A percentile compares a stretch with the other conserved stretches of the same genome.
phyloP scores from a whole-genome alignment of 2,329 filamentous ascomycete genomes.

The Decorospora gaudefroyi region DNA sequence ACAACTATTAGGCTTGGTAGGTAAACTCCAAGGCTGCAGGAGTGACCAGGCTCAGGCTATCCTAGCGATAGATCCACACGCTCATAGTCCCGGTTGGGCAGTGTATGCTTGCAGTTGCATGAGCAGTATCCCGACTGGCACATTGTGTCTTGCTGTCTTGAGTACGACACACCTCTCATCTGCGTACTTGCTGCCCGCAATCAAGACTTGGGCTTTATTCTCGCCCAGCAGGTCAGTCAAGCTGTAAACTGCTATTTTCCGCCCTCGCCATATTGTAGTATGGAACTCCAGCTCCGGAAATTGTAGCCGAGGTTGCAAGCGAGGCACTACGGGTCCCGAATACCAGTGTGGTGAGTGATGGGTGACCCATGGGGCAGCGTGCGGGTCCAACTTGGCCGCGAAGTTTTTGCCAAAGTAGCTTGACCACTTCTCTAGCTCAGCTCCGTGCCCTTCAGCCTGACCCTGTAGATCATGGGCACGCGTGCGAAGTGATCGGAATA shows the following conservation, averaged over 20 bases:
- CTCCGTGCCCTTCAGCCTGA: conserved; percentile 17
- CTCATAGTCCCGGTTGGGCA: conserved; percentile 29
- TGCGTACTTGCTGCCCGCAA: conserved; percentile 30
- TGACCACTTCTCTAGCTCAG: conserved; percentile 32
- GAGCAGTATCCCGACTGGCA: conserved; percentile 36
- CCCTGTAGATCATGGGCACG: conserved; percentile 31
- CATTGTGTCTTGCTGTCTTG: conserved; percentile 35
- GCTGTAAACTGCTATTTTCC: conserved; percentile 43
- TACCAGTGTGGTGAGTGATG: conserved; percentile 38
- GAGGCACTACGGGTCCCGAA: conserved; percentile 29
- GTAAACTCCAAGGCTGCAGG: too few relatives aligned
- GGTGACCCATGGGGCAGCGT: conserved; percentile 25
- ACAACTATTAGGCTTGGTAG: background rate
- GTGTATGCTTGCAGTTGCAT: conserved; percentile 42
- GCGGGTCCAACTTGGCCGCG: conserved; percentile 31
- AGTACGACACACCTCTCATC: conserved; percentile 35
- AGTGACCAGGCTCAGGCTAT: too few relatives aligned
- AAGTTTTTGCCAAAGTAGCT: conserved; percentile 23
- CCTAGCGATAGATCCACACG: background rate
- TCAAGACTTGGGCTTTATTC: conserved; percentile 31
- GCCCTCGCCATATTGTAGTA: conserved; percentile 37
- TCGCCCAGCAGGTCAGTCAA: conserved; percentile 42
- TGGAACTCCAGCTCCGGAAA: conserved; percentile 41
- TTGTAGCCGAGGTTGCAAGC: conserved; percentile 33
- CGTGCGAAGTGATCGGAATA: conserved; percentile 32